phyloP scores from a whole-genome alignment of 257 asterid genomes.

The Anisodus acutangulus region DNA sequence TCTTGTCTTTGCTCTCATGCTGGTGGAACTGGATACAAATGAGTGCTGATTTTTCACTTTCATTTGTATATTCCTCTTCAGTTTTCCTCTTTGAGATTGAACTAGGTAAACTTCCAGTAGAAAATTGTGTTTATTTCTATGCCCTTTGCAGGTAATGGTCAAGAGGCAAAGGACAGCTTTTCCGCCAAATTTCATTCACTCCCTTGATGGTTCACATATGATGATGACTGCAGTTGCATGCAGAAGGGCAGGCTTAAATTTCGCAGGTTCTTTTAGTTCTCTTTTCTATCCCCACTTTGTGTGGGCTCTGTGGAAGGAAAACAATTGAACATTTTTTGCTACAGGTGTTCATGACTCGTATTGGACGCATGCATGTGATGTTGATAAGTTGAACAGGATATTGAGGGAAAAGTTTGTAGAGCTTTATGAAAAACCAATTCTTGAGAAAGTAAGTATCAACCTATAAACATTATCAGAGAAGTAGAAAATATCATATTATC shows the following conservation, averaged over 20 bases:
- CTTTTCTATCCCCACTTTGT: conserved; percentile 25
- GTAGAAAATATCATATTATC: conserved; percentile 4
- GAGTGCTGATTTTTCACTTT: neutral
- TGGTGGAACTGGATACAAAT: conserved; percentile 1
- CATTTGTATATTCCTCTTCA: conserved; percentile 17
- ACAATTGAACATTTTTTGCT: conserved; percentile 28
- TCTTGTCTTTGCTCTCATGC: neutral
- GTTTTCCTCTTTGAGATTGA: conserved; percentile 24
- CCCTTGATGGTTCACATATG: conserved; percentile 98
- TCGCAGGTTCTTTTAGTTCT: conserved; percentile 68
- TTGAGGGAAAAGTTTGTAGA: conserved; percentile 87
- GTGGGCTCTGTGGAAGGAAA: neutral
- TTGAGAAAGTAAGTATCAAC: conserved; percentile 68
- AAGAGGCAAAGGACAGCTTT: conserved; percentile 94
- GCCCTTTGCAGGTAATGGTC: conserved; percentile 69
- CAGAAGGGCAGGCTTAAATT: conserved; percentile 80
- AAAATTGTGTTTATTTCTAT: conserved; percentile 27
- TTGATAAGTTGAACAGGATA: conserved; percentile 74
- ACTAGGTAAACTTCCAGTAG: neutral
- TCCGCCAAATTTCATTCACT: conserved; percentile 96
- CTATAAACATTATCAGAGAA: neutral
- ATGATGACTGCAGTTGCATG: conserved; percentile 99
- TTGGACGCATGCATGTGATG: conserved; percentile 98
- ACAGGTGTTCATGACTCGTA: conserved; percentile 99
- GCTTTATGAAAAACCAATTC: conserved; percentile 79